Evolutionary conservation across 2,329 filamentous ascomycete genomes (phyloP).

Genomic region (Harringtonia aguacate): DNA sequence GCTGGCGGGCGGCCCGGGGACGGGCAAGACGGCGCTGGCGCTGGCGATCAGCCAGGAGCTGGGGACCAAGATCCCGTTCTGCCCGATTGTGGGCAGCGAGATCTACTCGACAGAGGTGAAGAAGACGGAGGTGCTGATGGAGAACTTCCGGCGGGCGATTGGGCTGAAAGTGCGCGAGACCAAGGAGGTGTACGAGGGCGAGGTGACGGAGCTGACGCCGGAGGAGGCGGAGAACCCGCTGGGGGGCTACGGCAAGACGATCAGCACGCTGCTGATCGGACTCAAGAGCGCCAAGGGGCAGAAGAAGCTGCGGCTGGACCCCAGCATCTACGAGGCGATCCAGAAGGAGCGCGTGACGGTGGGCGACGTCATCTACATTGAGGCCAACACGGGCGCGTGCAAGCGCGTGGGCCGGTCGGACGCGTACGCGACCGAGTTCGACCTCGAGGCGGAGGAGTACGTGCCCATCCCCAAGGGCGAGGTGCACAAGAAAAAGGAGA

Average conservation of each 20-base stretch:
- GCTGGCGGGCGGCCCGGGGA: constrained; percentile 87
- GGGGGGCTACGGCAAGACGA: constrained; percentile 93
- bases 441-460: constrained; percentile 97
- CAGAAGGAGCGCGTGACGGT: constrained; percentile 95
- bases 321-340: constrained; percentile 98
- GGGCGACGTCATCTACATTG: constrained; percentile 97
- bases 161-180: constrained; percentile 95
- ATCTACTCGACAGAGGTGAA: constrained; percentile 98
- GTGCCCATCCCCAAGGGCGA: constrained; percentile 98
- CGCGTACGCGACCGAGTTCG: constrained; percentile 96
- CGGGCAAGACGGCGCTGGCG: constrained; percentile 93
- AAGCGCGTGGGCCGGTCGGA: constrained; percentile 94
- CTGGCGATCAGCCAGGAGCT: constrained; percentile 94
- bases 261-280: constrained; percentile 88
- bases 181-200: constrained; percentile 98
- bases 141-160: constrained; percentile 96
- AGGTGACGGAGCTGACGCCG: constrained; percentile 93
- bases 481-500: constrained; percentile 99
- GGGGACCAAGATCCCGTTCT: constrained; percentile 96
- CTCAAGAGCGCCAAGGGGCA: constrained; percentile 93
- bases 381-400: constrained; percentile 96
- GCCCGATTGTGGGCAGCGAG: constrained; percentile 95
- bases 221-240: constrained; percentile 97
- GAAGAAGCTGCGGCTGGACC: constrained; percentile 94
- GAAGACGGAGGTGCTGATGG: constrained; percentile 98